A percentile compares a stretch with the other conserved stretches of the same genome.
Evolutionary conservation across 2,329 filamentous ascomycete genomes (phyloP).

Genomic region (Fusarium sp.): DNA sequence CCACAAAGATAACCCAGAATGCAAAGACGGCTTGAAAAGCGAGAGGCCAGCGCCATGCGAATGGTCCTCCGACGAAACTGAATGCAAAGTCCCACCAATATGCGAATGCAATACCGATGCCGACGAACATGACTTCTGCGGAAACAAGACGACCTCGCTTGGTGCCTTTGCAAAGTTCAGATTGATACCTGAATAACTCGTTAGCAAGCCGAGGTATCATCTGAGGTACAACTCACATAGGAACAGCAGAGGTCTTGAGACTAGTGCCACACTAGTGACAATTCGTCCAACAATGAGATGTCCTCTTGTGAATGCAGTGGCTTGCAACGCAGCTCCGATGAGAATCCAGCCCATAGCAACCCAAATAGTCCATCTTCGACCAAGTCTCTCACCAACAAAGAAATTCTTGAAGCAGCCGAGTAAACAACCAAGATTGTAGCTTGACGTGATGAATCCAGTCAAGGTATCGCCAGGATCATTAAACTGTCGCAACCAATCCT

Average conservation of each 20-base stretch:
- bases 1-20: conserved; percentile 49
- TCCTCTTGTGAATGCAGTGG: conserved; percentile 56
- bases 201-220: not conserved
- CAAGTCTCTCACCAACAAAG: conserved; percentile 63
- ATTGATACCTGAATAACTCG: conserved; percentile 34
- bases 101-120: conserved; percentile 54
- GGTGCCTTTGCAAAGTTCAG: conserved; percentile 54
- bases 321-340: conserved; percentile 70
- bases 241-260: conserved; percentile 56
- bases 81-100: conserved; percentile 58
- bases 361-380: conserved; percentile 65
- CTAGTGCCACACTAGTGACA: conserved; percentile 64
- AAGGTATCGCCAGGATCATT: conserved; percentile 44
- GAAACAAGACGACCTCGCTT: conserved; percentile 66
- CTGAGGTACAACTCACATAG: conserved; percentile 29
- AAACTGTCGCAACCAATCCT: conserved; percentile 56
- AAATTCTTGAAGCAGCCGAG: conserved; percentile 59
- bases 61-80: conserved; percentile 46
- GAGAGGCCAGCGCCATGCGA: conserved; percentile 45
- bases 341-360: conserved; percentile 67
- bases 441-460: conserved; percentile 50
- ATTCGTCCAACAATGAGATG: conserved; percentile 64
- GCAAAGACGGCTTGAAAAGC: conserved; percentile 54
- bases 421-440: conserved; percentile 58
- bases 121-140: conserved; percentile 57